phyloP scores from a whole-genome alignment of 2,329 filamentous ascomycete species.

The Talaromyces atroroseus region DNA sequence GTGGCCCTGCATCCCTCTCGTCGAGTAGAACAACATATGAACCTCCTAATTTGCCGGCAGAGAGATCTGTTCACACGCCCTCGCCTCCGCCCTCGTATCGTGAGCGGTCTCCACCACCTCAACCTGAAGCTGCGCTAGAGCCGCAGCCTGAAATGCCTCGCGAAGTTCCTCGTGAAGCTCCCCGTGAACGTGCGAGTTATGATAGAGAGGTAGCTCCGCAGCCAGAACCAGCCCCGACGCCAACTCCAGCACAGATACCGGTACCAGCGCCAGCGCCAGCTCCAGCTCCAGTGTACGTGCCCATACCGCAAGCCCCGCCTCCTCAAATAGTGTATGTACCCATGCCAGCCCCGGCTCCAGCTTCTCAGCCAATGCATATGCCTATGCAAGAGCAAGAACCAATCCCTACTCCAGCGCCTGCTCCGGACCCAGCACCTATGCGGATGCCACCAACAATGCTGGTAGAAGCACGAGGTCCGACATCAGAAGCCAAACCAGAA shows the following conservation, averaged over 20 bases:
- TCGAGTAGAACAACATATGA: not conserved
- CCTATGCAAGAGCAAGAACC: not conserved
- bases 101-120: not conserved
- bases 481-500: not conserved
- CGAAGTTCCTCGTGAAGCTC: not conserved
- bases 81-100: not conserved
- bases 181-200: not conserved
- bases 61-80: not conserved
- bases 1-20: not conserved
- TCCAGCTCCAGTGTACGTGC: not conserved
- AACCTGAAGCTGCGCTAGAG: not conserved
- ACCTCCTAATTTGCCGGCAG: not conserved
- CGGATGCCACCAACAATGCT: not conserved
- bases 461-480: not conserved
- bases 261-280: not conserved
- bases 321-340: not conserved
- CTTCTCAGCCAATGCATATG: not conserved
- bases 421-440: not conserved
- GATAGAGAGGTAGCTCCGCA: slow-evolving; percentile 1
- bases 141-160: not conserved
- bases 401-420: not conserved
- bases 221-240: not conserved
- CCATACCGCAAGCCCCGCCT: not conserved
- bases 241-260: slow-evolving; percentile 1
- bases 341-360: not conserved